Conservation (phyloP, 1,284 basidiomycete genomes). For the Veloboletus limbatus region DNA sequence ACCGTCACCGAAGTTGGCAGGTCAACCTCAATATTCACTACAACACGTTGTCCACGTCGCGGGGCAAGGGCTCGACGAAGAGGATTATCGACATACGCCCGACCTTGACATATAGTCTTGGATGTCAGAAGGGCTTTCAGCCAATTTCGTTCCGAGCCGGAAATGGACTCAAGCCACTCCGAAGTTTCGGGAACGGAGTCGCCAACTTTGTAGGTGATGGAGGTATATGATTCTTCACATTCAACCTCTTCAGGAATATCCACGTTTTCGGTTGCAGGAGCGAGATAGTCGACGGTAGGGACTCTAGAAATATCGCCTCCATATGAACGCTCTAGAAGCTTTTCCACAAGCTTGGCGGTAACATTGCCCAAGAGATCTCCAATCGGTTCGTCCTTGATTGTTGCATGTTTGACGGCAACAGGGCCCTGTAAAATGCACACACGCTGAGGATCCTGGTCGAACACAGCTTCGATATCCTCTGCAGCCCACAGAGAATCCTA, state of each 20-base stretch:
- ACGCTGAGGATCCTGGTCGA: slow-evolving; percentile 96
- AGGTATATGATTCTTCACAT: slow-evolving; percentile 43
- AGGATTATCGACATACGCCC: slow-evolving; percentile 85
- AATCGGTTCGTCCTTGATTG: slow-evolving; percentile 90
- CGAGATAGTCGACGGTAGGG: slow-evolving; percentile 87
- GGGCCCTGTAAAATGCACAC: slow-evolving; percentile 98
- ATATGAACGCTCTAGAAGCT: slow-evolving; percentile 83
- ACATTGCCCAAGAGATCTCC: slow-evolving; percentile 90
- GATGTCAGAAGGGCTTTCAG: slow-evolving; percentile 83
- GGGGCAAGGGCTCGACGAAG: slow-evolving; percentile 86
- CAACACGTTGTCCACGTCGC: slow-evolving; percentile 74
- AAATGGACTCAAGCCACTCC: slow-evolving; percentile 84
- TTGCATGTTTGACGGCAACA: slow-evolving; percentile 88
- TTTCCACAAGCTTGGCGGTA: slow-evolving; percentile 73
- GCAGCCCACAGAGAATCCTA: slow-evolving; percentile 97
- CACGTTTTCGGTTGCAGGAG: slow-evolving; percentile 45
- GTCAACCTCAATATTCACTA: slow-evolving; percentile 50
- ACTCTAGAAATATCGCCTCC: slow-evolving; percentile 75
- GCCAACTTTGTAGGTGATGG: slow-evolving; percentile 59
- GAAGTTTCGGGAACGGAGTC: slow-evolving; percentile 54
- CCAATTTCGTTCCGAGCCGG: slow-evolving; percentile 83
- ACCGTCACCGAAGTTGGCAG: slow-evolving; percentile 57
- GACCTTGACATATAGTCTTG: slow-evolving; percentile 81
- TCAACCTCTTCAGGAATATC: slow-evolving; percentile 48
- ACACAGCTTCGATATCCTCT: slow-evolving; percentile 97